Evolutionary conservation across 2,329 filamentous ascomycete species (phyloP).

Genomic region (Neoarthrinium moseri): DNA sequence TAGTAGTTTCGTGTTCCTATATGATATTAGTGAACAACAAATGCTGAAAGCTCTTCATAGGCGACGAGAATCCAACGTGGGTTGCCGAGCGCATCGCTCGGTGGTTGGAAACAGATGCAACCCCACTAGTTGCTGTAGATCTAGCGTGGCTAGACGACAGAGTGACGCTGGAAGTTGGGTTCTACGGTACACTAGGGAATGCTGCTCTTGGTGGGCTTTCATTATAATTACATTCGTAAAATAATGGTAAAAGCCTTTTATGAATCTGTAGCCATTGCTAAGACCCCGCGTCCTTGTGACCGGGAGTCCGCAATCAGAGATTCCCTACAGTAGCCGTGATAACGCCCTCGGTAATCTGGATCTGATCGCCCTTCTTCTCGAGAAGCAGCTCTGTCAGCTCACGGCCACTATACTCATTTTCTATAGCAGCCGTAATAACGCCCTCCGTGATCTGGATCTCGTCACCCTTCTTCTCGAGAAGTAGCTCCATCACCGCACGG

Average conservation of each 20-base stretch:
- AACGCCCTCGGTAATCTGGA: background rate
- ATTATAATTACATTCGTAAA: too few species aligned
- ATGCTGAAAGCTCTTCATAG: too few species aligned
- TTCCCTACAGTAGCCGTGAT: too few species aligned
- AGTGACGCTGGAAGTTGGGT: slow-evolving; percentile 22
- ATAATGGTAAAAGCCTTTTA: too few species aligned
- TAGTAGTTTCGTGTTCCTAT: background rate
- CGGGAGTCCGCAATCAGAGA: too few species aligned
- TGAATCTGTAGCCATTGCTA: too few species aligned
- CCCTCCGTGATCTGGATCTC: slow-evolving; percentile 1
- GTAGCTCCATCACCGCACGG: background rate
- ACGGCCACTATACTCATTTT: background rate
- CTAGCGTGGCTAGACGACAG: slow-evolving; percentile 17
- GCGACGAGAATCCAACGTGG: slow-evolving; percentile 23
- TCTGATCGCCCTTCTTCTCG: background rate
- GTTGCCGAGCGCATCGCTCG: slow-evolving; percentile 18
- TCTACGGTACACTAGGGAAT: slow-evolving; percentile 19
- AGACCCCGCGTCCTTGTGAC: too few species aligned
- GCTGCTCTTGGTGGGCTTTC: slow-evolving; percentile 13
- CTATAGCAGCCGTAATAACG: background rate
- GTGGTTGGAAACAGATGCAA: slow-evolving; percentile 18
- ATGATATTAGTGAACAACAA: background rate
- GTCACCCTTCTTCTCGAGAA: slow-evolving; percentile 2
- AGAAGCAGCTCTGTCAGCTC: background rate
- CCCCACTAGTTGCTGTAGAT: slow-evolving; percentile 15